These are phyloP conservation scores for Zygnema circumcarinatum DNA, from an alignment of 139 green algal species.

Conservation along the genomic window DNA sequence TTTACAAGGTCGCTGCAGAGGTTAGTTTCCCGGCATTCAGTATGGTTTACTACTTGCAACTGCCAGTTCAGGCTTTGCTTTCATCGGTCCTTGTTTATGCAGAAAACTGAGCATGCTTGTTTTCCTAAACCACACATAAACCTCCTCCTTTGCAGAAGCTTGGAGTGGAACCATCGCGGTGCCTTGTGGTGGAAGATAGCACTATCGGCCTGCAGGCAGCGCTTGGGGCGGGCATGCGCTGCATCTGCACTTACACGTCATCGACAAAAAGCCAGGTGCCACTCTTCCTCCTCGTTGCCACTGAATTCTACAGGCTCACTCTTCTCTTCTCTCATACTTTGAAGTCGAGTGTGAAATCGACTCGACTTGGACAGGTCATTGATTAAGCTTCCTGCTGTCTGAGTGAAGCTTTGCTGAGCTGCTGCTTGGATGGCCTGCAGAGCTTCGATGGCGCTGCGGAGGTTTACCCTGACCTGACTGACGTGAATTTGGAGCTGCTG, in stretches of 20 bases:
- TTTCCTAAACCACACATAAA: no score
- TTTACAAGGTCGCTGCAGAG: constrained; percentile 72
- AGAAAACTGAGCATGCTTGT: no score
- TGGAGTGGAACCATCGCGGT: constrained; percentile 44
- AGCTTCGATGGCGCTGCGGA: constrained; percentile 21
- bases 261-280: constrained; percentile 52
- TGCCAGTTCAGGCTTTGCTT: constrained; percentile 4
- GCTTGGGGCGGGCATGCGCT: constrained; percentile 62
- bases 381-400: no score
- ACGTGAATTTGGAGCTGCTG: constrained; percentile 12
- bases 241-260: constrained; percentile 60
- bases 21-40: constrained; percentile 33
- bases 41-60: neutral
- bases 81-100: no score
- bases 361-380: no score
- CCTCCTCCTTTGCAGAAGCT: constrained; percentile 54
- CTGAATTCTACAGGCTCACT: no score
- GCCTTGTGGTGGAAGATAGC: constrained; percentile 67
- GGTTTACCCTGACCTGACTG: constrained; percentile 11
- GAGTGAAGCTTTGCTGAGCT: no score
- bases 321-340: no score
- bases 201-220: constrained; percentile 66
- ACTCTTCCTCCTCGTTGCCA: neutral
- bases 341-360: no score
- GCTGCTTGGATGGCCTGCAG: no score